Percentiles rank a stretch among this genome's conserved stretches.
phyloP scores from a whole-genome alignment of 1,139 yeast species.

The Candida neerlandica region DNA sequence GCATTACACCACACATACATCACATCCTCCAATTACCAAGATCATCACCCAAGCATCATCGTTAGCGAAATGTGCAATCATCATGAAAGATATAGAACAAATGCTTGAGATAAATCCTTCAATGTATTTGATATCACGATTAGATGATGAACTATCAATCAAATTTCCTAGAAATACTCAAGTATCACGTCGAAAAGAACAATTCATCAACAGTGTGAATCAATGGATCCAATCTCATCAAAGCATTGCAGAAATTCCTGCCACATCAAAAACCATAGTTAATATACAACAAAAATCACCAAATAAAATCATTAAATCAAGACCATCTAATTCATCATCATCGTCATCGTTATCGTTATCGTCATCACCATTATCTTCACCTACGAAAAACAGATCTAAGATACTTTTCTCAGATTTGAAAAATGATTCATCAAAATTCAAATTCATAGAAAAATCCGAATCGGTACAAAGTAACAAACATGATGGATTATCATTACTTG shows the following conservation, averaged over 20 bases:
- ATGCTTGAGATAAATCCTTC: conserved; percentile 21
- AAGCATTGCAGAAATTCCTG: neutral
- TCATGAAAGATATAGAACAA: conserved; percentile 18
- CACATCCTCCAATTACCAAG: conserved; percentile 24
- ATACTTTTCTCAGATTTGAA: conserved; percentile 20
- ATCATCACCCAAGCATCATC: conserved; percentile 24
- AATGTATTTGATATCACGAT: conserved; percentile 19
- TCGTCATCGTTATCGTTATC: neutral
- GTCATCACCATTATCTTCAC: conserved; percentile 1
- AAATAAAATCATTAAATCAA: conserved; percentile 24
- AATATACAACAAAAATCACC: conserved; percentile 17
- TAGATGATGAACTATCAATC: conserved; percentile 10
- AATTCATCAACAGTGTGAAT: conserved; percentile 61
- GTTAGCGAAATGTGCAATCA: conserved; percentile 22
- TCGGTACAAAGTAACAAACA: conserved; percentile 20
- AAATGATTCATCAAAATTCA: conserved; percentile 36
- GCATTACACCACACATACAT: conserved; percentile 29
- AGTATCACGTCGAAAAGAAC: conserved; percentile 43
- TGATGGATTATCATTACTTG: conserved; percentile 42
- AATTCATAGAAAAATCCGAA: conserved; percentile 30
- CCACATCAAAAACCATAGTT: neutral
- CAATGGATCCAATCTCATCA: conserved; percentile 47
- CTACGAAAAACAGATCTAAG: conserved; percentile 10
- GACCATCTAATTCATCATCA: conserved; percentile 11
- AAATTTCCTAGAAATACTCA: conserved; percentile 12